Conservation (phyloP, 108 stramenopile species). For the Fistulifera pelliculosa region DNA sequence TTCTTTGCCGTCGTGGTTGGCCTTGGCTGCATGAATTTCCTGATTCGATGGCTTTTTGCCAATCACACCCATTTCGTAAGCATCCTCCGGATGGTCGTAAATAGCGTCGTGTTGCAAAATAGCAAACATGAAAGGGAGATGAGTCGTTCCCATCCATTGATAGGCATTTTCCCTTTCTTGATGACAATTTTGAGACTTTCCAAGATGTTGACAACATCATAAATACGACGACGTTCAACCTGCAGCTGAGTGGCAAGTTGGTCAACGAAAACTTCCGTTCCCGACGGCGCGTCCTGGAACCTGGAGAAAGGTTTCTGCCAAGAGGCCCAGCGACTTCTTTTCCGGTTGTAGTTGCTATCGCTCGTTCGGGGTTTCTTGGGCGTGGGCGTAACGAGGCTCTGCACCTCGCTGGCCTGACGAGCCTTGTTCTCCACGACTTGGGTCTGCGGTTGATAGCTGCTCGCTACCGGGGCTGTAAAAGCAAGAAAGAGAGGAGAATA, state of each 20-base stretch:
- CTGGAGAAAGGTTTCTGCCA: slow-evolving; percentile 59
- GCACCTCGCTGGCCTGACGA: slow-evolving; percentile 6
- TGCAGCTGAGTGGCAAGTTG: slow-evolving; percentile 67
- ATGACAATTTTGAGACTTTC: slow-evolving; percentile 71
- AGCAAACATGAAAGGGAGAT: slow-evolving; percentile 49
- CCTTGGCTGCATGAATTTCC: not conserved
- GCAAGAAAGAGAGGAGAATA: no score
- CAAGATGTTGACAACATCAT: slow-evolving; percentile 94
- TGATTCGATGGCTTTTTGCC: not conserved
- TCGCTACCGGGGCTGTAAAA: no score
- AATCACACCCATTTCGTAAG: not conserved
- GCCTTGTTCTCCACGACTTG: not conserved
- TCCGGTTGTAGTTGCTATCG: slow-evolving; percentile 35
- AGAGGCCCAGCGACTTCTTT: slow-evolving; percentile 73
- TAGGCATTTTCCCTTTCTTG: slow-evolving; percentile 87
- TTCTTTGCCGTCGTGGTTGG: slow-evolving; percentile 2
- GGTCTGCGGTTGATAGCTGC: no score
- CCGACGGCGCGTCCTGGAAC: slow-evolving; percentile 15
- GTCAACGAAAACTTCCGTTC: slow-evolving; percentile 35
- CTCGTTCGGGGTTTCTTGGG: slow-evolving; percentile 18
- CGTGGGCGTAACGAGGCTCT: slow-evolving; percentile 29
- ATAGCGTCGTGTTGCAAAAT: slow-evolving; percentile 54
- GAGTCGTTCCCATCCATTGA: slow-evolving; percentile 67
- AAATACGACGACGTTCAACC: slow-evolving; percentile 89
- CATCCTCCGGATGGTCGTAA: slow-evolving; percentile 35